Evolutionary conservation across 2,329 filamentous ascomycete genomes (phyloP), one percentile per base, ranked within the genome.

Genomic region (Pestalotiopsis sp.): DNA sequence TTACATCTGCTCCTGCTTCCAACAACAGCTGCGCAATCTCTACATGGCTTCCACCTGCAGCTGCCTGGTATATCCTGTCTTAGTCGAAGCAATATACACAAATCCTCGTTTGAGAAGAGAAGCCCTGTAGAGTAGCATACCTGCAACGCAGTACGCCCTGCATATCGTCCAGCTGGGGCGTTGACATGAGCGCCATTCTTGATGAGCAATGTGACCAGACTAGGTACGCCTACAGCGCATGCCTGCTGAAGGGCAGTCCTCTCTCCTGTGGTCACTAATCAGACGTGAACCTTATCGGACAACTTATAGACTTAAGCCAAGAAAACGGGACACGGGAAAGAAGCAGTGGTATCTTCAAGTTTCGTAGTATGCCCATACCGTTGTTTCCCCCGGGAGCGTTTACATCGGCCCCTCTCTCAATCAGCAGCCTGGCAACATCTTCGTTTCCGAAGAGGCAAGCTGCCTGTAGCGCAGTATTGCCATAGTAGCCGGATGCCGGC

Each of bases 131-230:
- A n/a, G 20, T n/a, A n/a, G 17, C 45, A 52, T n/a, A 52, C 45
- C 77, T 67, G 83, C 78, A 74, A 80, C 72, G 68, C 81, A 77
- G 66, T 84, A 76, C 69, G 79, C 73, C 62, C 78, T 59, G 68
- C 57, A 58, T 75, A 75, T 80, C 61, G 77, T 68, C 52, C 72
- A 66, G 68, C 75, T 73, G 70, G 78, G 73, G 73, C 70, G 63
- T 77, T 75, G 62, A 75, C 65, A 17, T 73, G 59, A 4, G 74
- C 72, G 20, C 70, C 70, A 2, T 72, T 68, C 23, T 70, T 27
- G 25, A 77, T 68, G 27, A 77, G 70, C 25, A 74, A 65, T 20
- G 71, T 61, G 60, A 75, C 72, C 41, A 76, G 71, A 45, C 71
- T 45, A 2, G 38, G 23, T 62, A 73, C 57, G 6, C 72, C 73